Conservation (phyloP, 1,284 basidiomycete genomes). For the Ustilago bromivora region DNA sequence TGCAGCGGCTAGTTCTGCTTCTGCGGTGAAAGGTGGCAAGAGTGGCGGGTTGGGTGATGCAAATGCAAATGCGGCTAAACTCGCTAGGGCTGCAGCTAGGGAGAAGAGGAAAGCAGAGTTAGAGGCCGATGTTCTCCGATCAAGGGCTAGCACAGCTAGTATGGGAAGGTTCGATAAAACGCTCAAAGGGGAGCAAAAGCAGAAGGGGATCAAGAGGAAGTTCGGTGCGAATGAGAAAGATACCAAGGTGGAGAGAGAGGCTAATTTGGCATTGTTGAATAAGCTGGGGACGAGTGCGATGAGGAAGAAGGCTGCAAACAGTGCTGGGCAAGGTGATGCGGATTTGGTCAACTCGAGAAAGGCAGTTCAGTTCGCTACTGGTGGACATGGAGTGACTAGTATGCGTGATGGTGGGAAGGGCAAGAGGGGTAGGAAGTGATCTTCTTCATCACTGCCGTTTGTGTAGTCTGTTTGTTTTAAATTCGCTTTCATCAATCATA, state of each 20-base stretch:
- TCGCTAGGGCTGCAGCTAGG: conserved; percentile 66
- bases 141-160: conserved; percentile 87
- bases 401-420: conserved; percentile 45
- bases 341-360: conserved; percentile 61
- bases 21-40: neutral
- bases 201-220: conserved; percentile 87
- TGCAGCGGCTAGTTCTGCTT: conserved; percentile 17
- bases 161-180: conserved; percentile 88
- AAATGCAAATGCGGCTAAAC: conserved; percentile 50
- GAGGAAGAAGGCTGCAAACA: conserved; percentile 43
- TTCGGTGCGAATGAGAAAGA: conserved; percentile 84
- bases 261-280: conserved; percentile 80
- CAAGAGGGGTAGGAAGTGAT: conserved; percentile 34
- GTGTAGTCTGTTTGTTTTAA: too few relatives aligned
- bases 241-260: conserved; percentile 77
- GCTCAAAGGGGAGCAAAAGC: conserved; percentile 87
- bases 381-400: conserved; percentile 53
- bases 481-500: too few relatives aligned
- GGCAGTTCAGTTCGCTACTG: conserved; percentile 61
- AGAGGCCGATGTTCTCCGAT: conserved; percentile 81
- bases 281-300: conserved; percentile 75
- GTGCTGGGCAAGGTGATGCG: conserved; percentile 70
- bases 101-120: conserved; percentile 79
- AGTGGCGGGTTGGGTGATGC: conserved; percentile 36
- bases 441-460: too few relatives aligned